Conservation (phyloP, 352 stramenopile species). For the Phytophthora ohioensis region DNA sequence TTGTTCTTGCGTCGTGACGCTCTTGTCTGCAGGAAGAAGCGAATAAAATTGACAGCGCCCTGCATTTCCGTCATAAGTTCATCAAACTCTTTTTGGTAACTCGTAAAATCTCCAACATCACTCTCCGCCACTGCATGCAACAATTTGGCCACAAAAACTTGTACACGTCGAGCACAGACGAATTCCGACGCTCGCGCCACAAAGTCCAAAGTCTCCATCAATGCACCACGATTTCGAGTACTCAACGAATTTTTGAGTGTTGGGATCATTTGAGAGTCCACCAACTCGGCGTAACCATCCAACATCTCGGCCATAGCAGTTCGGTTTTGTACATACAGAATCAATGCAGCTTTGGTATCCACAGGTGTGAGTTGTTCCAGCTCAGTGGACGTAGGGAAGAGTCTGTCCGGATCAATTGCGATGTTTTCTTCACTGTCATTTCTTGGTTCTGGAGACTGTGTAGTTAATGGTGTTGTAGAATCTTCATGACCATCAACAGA, state of each 20-base stretch:
- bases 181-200: slow-evolving; percentile 72
- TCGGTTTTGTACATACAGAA: slow-evolving; percentile 72
- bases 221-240: slow-evolving; percentile 47
- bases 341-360: slow-evolving; percentile 60
- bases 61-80: slow-evolving; percentile 37
- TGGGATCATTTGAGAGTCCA: slow-evolving; percentile 57
- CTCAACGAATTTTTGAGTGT: slow-evolving; percentile 51
- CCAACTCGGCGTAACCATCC: slow-evolving; percentile 69
- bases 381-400: slow-evolving; percentile 63
- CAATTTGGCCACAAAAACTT: slow-evolving; percentile 69
- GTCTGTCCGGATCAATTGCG: slow-evolving; percentile 16
- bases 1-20: slow-evolving; percentile 24
- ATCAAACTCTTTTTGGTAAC: slow-evolving; percentile 38
- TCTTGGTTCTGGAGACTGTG: slow-evolving; percentile 10
- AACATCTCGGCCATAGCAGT: slow-evolving; percentile 75
- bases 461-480: not conserved
- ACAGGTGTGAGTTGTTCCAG: slow-evolving; percentile 66
- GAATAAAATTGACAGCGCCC: slow-evolving; percentile 36
- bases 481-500: not conserved
- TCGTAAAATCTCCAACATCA: slow-evolving; percentile 44
- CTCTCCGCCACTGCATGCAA: slow-evolving; percentile 65
- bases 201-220: slow-evolving; percentile 79
- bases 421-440: slow-evolving; percentile 35
- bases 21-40: slow-evolving; percentile 37
- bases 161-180: slow-evolving; percentile 68